Evolutionary conservation across 257 asterid species (phyloP), one percentile per base, ranked within the genome.

Genomic region (Rehmannia glutinosa): DNA sequence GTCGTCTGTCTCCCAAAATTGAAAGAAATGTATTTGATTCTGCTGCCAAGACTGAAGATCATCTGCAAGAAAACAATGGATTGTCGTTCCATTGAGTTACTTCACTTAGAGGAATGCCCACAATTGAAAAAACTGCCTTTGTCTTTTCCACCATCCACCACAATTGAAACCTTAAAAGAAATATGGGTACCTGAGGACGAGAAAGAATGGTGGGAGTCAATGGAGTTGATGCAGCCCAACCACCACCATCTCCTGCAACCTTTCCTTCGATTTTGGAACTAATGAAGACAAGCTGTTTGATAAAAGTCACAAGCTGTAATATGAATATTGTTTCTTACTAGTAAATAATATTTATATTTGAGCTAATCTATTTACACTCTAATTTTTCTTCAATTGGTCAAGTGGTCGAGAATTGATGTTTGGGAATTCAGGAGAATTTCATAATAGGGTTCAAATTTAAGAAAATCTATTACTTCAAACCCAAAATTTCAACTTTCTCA

Each of bases 21-120:
- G 15, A 57, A 24, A 13, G 3, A 8, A n/a, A 2, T 39, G 4
- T 2, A 11, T 9, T n/a, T 39, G 45, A 9, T 1, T 8, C 2
- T 1, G 4, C 45, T 39, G 15, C 45, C 45, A 10, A 39, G 45
- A 9, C 45, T 39, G 21, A 64, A 54, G 58, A 32, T 39, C 58
- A 33, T 72, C 24, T 54, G 57, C 43, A 64, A 72, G 38, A 50
- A 33, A 32, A 64, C 30, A 71, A 53, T 64, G 53, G 21, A 2
- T 21, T 72, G 77, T 12, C 15, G 36, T 45, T 63, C 67, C 46
- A 42, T 72, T 10, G 33, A 45, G 23, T 8, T 6, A 11, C 32
- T 69, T 30, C 1, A 5, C 1, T 12, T 56, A n/a, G 7, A 3
- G n/a, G 53, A 35, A 38, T 25, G 66, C 28, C 25, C 1, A 41